Base-by-base conservation (phyloP, 768 basidiomycete genomes). In the Leccinum barrowsii region DNA sequence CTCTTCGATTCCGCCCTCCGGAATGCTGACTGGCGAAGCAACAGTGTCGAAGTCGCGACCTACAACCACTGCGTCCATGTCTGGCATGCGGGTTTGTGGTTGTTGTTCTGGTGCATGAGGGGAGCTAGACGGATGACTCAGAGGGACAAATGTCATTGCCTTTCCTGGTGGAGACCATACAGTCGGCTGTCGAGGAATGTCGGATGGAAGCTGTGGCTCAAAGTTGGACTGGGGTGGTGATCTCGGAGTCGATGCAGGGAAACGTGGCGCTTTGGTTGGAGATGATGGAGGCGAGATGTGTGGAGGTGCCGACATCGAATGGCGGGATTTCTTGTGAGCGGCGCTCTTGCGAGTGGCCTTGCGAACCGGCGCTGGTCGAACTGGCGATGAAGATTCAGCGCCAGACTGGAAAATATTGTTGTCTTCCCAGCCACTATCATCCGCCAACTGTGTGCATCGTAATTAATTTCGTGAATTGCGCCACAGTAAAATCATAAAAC, bases 331-430 rank as follows among this genome's bases (percentile, higher is more conserved):
- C 46, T 77, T 81, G 5, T 76, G 66, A 7, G 58, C 63, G 59
- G 63, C 58, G 67, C 69, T 59, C 61, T 76, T 79, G 60, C 80
- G 75, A 58, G 78, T 67, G 48, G 76, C 62, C 72, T 79, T 78
- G 63, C 77, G 73, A 58, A 74, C 59, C 48, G 85, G 87, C 5
- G 85, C 82, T 35, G 87, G 84, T 17, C 85, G 86, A 10, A 70
- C 72, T 34, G 91, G 90, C 13, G 90, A 92, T 7, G 90, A 90
- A n/a, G 87, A 89, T 65, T 93, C 91, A 5, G 87, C 87, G n/a
- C 90, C 91, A 8, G 90, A 92, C 67, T 94, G 91, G 70, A 94
- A 94, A 28, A 92, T 84, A 62, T 94, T 93, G 67, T 91, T 92
- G 63, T 92, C 91, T 67, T 93, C 91, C 90, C 91, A 93, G 34